Percentiles rank a stretch among this genome's conserved stretches.
phyloP scores from a whole-genome alignment of 116 monocot genomes.

The Iris pallida region DNA sequence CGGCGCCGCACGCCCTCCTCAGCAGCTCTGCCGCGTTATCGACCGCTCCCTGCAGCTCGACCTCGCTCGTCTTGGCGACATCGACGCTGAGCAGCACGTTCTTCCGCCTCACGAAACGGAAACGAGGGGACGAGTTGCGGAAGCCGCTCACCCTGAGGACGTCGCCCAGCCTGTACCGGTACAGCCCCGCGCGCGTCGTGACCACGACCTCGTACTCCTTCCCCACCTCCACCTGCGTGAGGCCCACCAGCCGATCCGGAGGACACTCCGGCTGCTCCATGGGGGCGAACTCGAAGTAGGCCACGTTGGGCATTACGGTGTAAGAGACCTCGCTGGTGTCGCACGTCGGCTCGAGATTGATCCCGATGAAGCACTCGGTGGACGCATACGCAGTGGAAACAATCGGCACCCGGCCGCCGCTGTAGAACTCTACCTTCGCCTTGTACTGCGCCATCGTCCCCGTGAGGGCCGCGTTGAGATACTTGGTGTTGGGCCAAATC shows the following conservation, averaged over 20 bases:
- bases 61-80: slow-evolving; percentile 54
- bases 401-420: slow-evolving; percentile 47
- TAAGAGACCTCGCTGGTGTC: slow-evolving; percentile 44
- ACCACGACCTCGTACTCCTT: too few relatives aligned
- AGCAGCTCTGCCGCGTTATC: slow-evolving; percentile 27
- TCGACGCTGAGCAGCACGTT: too few relatives aligned
- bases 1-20: not conserved
- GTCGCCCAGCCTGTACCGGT: too few relatives aligned
- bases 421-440: slow-evolving; percentile 42
- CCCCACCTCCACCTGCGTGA: slow-evolving; percentile 22
- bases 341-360: slow-evolving; percentile 49
- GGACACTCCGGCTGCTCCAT: not conserved
- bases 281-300: slow-evolving; percentile 51
- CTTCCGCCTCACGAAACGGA: too few relatives aligned
- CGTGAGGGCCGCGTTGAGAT: slow-evolving; percentile 44
- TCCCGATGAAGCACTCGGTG: slow-evolving; percentile 53
- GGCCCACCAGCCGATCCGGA: slow-evolving; percentile 7
- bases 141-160: too few relatives aligned
- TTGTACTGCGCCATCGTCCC: slow-evolving; percentile 60
- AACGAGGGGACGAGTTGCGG: too few relatives aligned
- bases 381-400: slow-evolving; percentile 59
- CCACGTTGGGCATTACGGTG: slow-evolving; percentile 62
- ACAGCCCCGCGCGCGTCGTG: too few relatives aligned
- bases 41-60: slow-evolving; percentile 38
- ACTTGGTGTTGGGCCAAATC: slow-evolving; percentile 48